Conservation (phyloP, 805 yeast species). For the Saccharomyces jurei region DNA sequence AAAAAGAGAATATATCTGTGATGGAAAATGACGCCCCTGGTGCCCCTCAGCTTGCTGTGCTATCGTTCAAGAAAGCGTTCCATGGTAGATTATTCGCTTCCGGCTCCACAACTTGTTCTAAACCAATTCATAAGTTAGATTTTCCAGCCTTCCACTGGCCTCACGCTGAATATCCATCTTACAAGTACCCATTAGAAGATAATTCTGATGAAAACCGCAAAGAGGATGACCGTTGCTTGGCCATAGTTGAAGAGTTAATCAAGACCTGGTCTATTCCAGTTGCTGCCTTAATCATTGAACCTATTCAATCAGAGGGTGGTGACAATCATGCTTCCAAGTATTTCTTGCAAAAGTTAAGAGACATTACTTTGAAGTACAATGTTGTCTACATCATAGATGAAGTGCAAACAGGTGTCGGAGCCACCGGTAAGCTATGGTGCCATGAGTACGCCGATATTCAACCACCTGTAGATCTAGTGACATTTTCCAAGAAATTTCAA, state of each 20-base stretch:
- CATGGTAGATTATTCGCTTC: constrained; percentile 94
- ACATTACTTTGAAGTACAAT: constrained; percentile 47
- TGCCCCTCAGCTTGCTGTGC: constrained; percentile 74
- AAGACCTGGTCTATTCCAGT: constrained; percentile 64
- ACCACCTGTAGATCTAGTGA: constrained; percentile 59
- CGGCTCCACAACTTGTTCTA: constrained; percentile 84
- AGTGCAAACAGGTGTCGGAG: constrained; percentile 71
- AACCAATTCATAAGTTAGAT: constrained; percentile 88
- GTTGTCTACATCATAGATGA: constrained; percentile 60
- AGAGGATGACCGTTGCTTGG: constrained; percentile 79
- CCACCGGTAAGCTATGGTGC: constrained; percentile 66
- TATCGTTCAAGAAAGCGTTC: constrained; percentile 84
- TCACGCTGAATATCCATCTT: constrained; percentile 82
- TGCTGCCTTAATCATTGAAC: constrained; percentile 86
- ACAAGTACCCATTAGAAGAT: constrained; percentile 75
- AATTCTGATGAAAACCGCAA: constrained; percentile 52
- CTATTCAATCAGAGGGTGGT: constrained; percentile 74
- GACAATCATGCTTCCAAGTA: constrained; percentile 60
- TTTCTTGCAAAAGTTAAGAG: constrained; percentile 58
- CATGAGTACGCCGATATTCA: constrained; percentile 60
- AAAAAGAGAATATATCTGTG: constrained; percentile 60
- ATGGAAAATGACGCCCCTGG: constrained; percentile 86
- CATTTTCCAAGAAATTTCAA: constrained; percentile 66
- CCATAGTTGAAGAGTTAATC: constrained; percentile 64
- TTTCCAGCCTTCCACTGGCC: constrained; percentile 96